Base-by-base conservation (phyloP, 495 filamentous ascomycete genomes). In the Hypoxylon trugodes region DNA sequence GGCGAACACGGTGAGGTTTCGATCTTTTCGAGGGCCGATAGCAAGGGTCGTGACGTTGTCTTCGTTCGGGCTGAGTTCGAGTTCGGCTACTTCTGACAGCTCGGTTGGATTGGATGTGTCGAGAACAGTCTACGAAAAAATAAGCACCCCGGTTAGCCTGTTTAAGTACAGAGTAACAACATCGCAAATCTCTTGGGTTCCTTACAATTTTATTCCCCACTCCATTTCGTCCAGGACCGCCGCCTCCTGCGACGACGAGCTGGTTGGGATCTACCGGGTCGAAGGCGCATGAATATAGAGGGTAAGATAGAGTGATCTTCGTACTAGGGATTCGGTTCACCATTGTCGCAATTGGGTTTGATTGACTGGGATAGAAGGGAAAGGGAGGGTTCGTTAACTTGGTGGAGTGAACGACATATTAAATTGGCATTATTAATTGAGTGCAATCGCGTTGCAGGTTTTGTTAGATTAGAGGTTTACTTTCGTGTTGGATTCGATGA, bases 231-330 rank as follows among this genome's bases (percentile, higher is more conserved):
- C 89, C 86, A 69, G 92, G 88, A 15, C 94, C 94, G 59, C 94
- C 94, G 43, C 95, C 95, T 22, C 95, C 94, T 30, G 88, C 94
- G n/a, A 97, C 91, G 6, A 96, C 77, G 24, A 97, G 79, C 42
- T 84, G 84, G 59, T 84, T 81, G 55, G 85, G 84, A 78, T 95
- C 86, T 66, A 88, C 81, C 46, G 91, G 89, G 69, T 95, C 90
- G 74, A 97, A 97, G 70, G 92, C 94, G 62, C 89, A 90, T 15
- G 90, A 84, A 74, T 91, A 97, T 35, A 97, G 81, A n/a, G 95
- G 94, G 71, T 94, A 97, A 18, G 86, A 85, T 52, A 96, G 83
- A 13, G 86, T 91, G 55, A 86, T 75, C 72, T 88, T 92, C 48
- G 89, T 59, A 49, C 38, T 63, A 53, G 60, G 45, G 56, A 72